Evolutionary conservation across 805 yeast genomes (phyloP).

Genomic region (Zygosaccharomyces kombuchaensis): DNA sequence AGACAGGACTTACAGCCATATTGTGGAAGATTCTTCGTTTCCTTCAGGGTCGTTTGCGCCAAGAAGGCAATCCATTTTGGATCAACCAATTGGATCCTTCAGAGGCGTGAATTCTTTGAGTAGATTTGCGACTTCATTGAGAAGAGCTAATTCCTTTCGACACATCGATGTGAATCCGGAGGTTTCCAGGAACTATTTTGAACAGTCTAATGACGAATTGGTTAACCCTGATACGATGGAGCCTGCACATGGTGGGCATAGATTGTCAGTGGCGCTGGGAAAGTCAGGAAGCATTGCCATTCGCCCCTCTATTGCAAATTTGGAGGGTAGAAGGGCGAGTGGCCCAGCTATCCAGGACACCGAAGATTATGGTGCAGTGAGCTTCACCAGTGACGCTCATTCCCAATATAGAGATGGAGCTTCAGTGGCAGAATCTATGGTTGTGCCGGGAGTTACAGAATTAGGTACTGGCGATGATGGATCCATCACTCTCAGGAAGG

Average conservation of each 20-base stretch:
- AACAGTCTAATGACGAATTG: constrained; percentile 54
- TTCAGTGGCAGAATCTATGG: constrained; percentile 43
- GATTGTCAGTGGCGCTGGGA: constrained; percentile 52
- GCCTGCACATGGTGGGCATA: constrained; percentile 60
- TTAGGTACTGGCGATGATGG: constrained; percentile 42
- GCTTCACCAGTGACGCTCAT: constrained; percentile 26
- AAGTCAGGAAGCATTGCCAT: constrained; percentile 22
- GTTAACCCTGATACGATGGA: constrained; percentile 66
- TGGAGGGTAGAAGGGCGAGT: constrained; percentile 19
- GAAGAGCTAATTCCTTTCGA: constrained; percentile 72
- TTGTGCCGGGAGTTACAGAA: constrained; percentile 41
- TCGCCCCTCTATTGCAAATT: constrained; percentile 24
- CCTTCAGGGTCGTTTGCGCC: constrained; percentile 8
- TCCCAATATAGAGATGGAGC: constrained; percentile 37
- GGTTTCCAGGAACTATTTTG: constrained; percentile 57
- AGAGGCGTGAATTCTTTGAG: constrained; percentile 65
- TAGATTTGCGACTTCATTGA: constrained; percentile 73
- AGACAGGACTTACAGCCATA: constrained; percentile 11
- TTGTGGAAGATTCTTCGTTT: constrained; percentile 8
- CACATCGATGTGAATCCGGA: constrained; percentile 44
- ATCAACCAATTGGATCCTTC: constrained; percentile 53
- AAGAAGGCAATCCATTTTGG: constrained; percentile 39
- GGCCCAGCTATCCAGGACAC: constrained; percentile 34
- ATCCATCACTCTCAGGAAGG: constrained; percentile 52
- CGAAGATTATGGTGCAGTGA: constrained; percentile 40